These are phyloP conservation scores for Arachnopeziza araneosa DNA, from an alignment of 2,329 filamentous ascomycete genomes.

Conservation along the genomic window DNA sequence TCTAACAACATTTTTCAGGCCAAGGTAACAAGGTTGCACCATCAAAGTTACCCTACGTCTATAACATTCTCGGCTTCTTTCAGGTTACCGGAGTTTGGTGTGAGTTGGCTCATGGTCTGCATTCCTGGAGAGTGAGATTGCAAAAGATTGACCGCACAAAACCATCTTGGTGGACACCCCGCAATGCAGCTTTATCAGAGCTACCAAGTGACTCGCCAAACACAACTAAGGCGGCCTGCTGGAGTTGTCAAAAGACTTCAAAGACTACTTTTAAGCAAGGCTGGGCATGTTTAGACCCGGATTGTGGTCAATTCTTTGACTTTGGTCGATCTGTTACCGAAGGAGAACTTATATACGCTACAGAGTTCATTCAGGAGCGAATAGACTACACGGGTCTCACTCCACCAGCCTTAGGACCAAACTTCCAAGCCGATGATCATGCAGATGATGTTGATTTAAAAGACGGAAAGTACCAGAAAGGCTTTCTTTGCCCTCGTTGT, in stretches of 20 bases:
- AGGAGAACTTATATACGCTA: conserved; percentile 40
- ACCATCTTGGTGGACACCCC: conserved; percentile 54
- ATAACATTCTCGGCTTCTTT: conserved; percentile 64
- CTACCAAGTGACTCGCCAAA: conserved; percentile 11
- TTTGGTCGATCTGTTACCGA: conserved; percentile 28
- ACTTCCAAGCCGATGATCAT: conserved; percentile 22
- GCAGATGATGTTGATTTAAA: conserved; percentile 39
- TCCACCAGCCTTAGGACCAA: conserved; percentile 34
- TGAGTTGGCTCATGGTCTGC: conserved; percentile 42
- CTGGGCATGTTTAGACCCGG: conserved; percentile 53
- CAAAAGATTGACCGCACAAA: conserved; percentile 52
- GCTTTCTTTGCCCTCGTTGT: conserved; percentile 63
- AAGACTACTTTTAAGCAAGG: conserved; percentile 39
- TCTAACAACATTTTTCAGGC: conserved; percentile 33
- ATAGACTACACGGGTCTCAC: conserved; percentile 37
- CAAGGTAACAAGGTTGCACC: conserved; percentile 43
- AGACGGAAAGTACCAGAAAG: conserved; percentile 49
- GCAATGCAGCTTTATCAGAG: conserved; percentile 28
- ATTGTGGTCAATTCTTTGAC: conserved; percentile 47
- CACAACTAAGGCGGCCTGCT: conserved; percentile 33
- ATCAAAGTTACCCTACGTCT: conserved; percentile 49
- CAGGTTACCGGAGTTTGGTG: conserved; percentile 63
- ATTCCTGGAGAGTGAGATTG: conserved; percentile 52
- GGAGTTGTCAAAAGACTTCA: conserved; percentile 34
- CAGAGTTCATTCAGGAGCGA: conserved; percentile 51